Evolutionary conservation across 2,329 filamentous ascomycete species (phyloP), one percentile per base, ranked within the genome.

Genomic region (Cladophialophora chaetospira): DNA sequence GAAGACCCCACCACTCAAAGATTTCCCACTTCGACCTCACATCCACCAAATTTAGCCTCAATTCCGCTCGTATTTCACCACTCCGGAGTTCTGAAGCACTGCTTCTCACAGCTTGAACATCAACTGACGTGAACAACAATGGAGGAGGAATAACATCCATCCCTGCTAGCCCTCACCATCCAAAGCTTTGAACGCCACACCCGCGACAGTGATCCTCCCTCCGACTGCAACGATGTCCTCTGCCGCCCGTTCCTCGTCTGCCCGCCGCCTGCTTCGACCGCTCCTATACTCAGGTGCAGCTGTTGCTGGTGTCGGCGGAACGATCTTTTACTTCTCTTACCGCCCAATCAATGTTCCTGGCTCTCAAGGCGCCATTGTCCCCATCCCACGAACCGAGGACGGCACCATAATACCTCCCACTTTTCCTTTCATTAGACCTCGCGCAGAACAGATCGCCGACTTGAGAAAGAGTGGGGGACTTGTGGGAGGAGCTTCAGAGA

Each of bases 261-360:
- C 53, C 29, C 73, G 74, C 60, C 80, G 80, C 61, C 68, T 85
- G 60, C 67, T 86, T 64, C 80, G 78, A 69, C 81, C 81, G 46
- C 71, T 85, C 59, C 78, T 85, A 26, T 86, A 86, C 72, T 80
- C 81, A 49, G 76, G 81, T 36, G 80, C 77, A 50, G 82, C 80
- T 19, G 76, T 78, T 55, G 75, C 76, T 31, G 76, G 78, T 50
- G 80, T 80, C 63, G 81, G 79, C 51, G 79, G 79, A 54, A 76
- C 59, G 38, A 28, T 79, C 42, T 77, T 87, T 57, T 87, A 87
- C 72, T 74, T 83, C 60, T 77, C 81, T 64, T 84, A 85, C 68
- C 80, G 84, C 46, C 84, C 84, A 23, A 81, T 83, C 66, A 82
- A 85, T 66, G 84, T 87, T 29, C 84, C 84, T 21, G 84, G 84